Conservation (phyloP, 495 filamentous ascomycete species). For the Penicillium lividum region DNA sequence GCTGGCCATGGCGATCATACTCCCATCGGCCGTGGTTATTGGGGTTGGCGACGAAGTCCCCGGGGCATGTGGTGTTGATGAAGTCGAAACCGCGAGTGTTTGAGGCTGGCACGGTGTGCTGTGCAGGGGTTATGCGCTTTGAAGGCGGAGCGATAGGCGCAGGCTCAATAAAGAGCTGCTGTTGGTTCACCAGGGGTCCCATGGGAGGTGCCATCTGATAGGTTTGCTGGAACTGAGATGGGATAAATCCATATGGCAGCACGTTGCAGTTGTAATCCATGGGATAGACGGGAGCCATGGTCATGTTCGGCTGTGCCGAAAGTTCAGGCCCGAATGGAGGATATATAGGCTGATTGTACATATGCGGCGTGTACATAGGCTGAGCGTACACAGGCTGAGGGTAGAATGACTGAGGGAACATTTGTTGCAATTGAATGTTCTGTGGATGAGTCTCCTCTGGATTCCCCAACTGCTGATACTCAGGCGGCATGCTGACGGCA, state of each 20-base stretch:
- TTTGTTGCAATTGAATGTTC: not conserved
- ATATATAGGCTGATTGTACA: not conserved
- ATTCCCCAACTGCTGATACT: too few relatives aligned
- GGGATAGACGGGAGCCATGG: not conserved
- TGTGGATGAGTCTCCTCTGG: not conserved
- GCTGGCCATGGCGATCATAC: conserved; percentile 10
- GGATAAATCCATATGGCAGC: not conserved
- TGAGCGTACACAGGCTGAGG: not conserved
- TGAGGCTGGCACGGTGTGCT: not conserved
- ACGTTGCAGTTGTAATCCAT: not conserved
- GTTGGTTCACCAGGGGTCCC: not conserved
- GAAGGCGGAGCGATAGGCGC: not conserved
- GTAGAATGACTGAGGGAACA: not conserved
- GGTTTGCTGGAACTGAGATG: not conserved
- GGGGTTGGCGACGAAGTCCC: conserved; percentile 28
- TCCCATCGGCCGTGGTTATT: conserved; percentile 30
- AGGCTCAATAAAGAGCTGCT: not conserved
- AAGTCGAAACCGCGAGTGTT: conserved; percentile 13
- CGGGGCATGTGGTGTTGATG: conserved; percentile 14
- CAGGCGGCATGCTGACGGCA: not conserved
- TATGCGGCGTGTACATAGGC: not conserved
- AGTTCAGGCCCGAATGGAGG: not conserved
- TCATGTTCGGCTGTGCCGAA: not conserved
- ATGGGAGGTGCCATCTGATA: not conserved
- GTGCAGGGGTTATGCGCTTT: not conserved